These are phyloP conservation scores for Microbotryomycetes sp. DNA, from an alignment of 1,284 basidiomycete genomes.

Conservation along the genomic window DNA sequence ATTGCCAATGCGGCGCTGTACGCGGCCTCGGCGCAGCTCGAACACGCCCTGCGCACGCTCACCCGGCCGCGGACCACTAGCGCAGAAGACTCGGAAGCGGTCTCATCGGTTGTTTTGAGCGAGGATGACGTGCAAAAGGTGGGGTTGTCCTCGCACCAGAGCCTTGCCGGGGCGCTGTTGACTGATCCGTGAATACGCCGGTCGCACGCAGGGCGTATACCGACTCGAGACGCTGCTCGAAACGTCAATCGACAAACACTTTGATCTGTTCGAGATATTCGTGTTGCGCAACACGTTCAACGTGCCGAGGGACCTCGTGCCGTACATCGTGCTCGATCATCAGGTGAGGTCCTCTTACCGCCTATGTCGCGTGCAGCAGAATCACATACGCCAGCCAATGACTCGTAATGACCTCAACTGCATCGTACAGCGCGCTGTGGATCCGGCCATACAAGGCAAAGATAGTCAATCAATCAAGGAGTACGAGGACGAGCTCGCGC, in stretches of 20 bases:
- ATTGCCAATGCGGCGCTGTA: slow-evolving; percentile 27
- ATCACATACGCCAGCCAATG: neutral
- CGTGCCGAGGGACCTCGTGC: slow-evolving; percentile 22
- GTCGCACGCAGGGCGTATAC: slow-evolving; percentile 27
- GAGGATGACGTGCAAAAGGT: slow-evolving; percentile 10
- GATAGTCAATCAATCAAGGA: slow-evolving; percentile 20
- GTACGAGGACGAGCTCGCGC: slow-evolving; percentile 28
- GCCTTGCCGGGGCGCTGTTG: slow-evolving; percentile 1
- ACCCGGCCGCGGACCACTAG: too few relatives aligned
- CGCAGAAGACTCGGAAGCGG: too few relatives aligned
- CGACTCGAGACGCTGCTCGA: slow-evolving; percentile 34
- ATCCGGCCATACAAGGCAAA: slow-evolving; percentile 9
- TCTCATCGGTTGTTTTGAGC: slow-evolving; percentile 7
- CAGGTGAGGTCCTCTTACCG: slow-evolving; percentile 9
- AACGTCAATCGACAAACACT: slow-evolving; percentile 32
- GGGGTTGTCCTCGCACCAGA: neutral
- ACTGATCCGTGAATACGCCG: neutral
- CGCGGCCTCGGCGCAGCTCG: slow-evolving; percentile 8
- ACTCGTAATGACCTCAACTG: neutral
- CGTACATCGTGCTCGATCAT: slow-evolving; percentile 30
- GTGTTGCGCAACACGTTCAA: slow-evolving; percentile 35
- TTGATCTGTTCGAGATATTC: slow-evolving; percentile 34
- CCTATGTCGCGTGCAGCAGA: neutral
- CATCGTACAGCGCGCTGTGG: slow-evolving; percentile 10
- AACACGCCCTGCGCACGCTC: neutral